Conservation (phyloP, 768 basidiomycete genomes). For the Boletus rubropictus region DNA sequence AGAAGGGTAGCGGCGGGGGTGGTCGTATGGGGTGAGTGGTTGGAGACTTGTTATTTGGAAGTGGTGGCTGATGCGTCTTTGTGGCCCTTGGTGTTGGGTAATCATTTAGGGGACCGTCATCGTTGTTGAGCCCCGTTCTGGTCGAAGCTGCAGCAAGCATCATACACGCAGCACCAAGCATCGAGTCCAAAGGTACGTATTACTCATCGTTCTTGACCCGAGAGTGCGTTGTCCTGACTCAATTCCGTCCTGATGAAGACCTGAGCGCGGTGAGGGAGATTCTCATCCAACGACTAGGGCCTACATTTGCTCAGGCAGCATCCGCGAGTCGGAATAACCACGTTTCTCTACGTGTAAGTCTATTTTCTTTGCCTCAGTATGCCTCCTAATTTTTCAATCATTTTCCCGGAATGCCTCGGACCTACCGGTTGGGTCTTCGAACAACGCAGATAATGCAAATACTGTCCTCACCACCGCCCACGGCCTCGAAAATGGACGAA, state of each 20-base stretch:
- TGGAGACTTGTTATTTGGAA: not conserved
- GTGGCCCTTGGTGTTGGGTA: no score
- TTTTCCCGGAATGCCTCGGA: not conserved
- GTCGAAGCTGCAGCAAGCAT: constrained; percentile 67
- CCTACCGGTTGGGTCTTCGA: not conserved
- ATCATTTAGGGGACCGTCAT: constrained; percentile 29
- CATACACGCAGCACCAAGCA: constrained; percentile 53
- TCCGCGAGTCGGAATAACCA: constrained; percentile 44
- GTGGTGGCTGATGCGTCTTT: constrained; percentile 1
- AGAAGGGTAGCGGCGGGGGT: constrained; percentile 19
- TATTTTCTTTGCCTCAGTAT: not conserved
- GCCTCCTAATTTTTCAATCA: not conserved
- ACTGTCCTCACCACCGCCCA: constrained; percentile 47
- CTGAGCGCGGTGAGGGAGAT: constrained; percentile 49
- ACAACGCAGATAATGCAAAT: constrained; percentile 44
- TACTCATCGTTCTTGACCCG: not conserved
- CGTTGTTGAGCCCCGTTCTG: constrained; percentile 44
- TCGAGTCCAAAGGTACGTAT: constrained; percentile 52
- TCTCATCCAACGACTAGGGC: constrained; percentile 52
- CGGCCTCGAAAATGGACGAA: constrained; percentile 50
- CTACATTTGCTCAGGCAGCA: constrained; percentile 52
- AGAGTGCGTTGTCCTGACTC: not conserved
- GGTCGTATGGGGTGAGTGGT: constrained; percentile 30
- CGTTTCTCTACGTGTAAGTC: constrained; percentile 47
- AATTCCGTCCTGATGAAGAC: constrained; percentile 36